A percentile compares a stretch with the other conserved stretches of the same genome.
phyloP scores from a whole-genome alignment of 441 rosid genomes.

The Euphorbia schlechtendalii region DNA sequence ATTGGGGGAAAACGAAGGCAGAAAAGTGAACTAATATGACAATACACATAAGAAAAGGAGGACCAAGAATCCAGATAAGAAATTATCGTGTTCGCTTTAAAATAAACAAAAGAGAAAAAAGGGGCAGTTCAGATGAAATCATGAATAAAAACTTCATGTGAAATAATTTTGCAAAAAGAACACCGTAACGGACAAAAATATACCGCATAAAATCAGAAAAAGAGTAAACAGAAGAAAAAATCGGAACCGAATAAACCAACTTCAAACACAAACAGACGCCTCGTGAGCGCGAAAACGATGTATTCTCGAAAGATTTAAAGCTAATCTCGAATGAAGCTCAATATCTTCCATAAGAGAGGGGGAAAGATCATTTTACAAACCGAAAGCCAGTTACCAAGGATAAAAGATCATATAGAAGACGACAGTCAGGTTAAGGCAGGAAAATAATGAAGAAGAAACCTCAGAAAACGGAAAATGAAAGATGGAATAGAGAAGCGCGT shows the following conservation, averaged over 20 bases:
- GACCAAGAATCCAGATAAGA: background rate
- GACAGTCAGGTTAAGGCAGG: too few relatives aligned
- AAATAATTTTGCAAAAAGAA: background rate
- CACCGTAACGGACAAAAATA: background rate
- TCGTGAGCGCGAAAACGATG: too few relatives aligned
- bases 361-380: too few relatives aligned
- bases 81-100: background rate
- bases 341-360: background rate
- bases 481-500: conserved; percentile 9
- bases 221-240: background rate
- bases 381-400: too few relatives aligned
- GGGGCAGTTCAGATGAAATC: background rate
- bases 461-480: background rate
- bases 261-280: background rate
- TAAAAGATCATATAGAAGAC: background rate
- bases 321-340: background rate
- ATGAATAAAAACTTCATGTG: background rate
- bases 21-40: background rate
- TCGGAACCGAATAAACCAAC: too few relatives aligned
- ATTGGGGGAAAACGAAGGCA: background rate
- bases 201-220: background rate
- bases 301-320: too few relatives aligned
- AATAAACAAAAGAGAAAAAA: background rate
- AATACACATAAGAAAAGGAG: background rate
- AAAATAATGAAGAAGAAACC: too few relatives aligned